A percentile compares a stretch with the other conserved stretches of the same genome.
Evolutionary conservation across 257 asterid genomes (phyloP).

Genomic region (Penstemon davidsonii): DNA sequence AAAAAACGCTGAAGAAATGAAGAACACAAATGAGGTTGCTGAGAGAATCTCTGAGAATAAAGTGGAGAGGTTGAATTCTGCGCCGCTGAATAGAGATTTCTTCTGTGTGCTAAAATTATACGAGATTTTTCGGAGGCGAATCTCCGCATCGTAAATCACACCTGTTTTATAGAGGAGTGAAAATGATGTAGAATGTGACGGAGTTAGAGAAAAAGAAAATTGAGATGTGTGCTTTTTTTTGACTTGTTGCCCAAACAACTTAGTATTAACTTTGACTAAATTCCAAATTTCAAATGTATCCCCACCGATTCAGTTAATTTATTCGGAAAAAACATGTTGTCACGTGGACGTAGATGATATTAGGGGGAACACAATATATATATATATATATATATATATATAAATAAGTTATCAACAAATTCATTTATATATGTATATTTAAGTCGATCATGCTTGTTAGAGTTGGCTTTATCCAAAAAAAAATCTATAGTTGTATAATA

Average conservation of each 20-base stretch:
- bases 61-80: conserved; percentile 28
- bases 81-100: not conserved
- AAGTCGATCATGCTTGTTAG: no score
- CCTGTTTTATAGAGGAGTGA: not conserved
- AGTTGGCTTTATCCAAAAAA: no score
- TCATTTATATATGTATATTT: no score
- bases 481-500: no score
- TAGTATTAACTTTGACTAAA: no score
- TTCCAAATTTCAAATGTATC: no score
- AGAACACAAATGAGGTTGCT: not conserved
- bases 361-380: no score
- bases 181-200: not conserved
- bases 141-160: conserved; percentile 56
- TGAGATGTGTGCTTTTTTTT: not conserved
- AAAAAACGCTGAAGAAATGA: conserved; percentile 29
- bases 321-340: no score
- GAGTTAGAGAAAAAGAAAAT: not conserved
- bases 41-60: conserved; percentile 11
- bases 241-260: conserved; percentile 9
- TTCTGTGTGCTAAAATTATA: conserved; percentile 25
- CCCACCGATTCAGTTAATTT: no score
- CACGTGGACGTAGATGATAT: no score
- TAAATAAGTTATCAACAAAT: no score
- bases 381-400: no score
- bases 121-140: conserved; percentile 53